Evolutionary conservation across 805 yeast genomes (phyloP).

Genomic region (Wickerhamia fluorescens): DNA sequence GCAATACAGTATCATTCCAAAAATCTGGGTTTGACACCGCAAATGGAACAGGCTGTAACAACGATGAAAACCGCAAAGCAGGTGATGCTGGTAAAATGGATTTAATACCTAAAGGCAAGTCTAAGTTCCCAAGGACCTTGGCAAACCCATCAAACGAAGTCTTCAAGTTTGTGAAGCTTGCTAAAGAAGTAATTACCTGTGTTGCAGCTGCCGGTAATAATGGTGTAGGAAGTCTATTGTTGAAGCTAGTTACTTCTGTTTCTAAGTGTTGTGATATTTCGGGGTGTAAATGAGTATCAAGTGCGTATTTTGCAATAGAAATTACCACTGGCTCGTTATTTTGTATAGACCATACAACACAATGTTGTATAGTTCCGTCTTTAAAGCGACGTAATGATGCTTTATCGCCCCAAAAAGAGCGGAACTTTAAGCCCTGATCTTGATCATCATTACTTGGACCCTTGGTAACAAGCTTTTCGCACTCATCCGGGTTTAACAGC

Average conservation of each 20-base stretch:
- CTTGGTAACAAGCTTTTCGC: conserved; percentile 77
- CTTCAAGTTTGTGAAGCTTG: conserved; percentile 24
- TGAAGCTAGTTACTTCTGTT: conserved; percentile 39
- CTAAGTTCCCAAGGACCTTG: conserved; percentile 39
- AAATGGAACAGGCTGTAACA: conserved; percentile 76
- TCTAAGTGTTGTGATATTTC: conserved; percentile 29
- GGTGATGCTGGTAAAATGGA: conserved; percentile 70
- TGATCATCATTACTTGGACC: conserved; percentile 66
- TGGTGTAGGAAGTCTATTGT: conserved; percentile 50
- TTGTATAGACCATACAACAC: conserved; percentile 74
- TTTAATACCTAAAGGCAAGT: conserved; percentile 64
- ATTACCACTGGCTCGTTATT: conserved; percentile 55
- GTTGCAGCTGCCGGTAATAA: conserved; percentile 50
- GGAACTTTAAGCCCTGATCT: conserved; percentile 54
- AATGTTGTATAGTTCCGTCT: conserved; percentile 84
- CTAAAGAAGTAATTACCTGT: conserved; percentile 35
- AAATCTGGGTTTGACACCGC: conserved; percentile 70
- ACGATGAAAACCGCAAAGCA: conserved; percentile 66
- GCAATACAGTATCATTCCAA: conserved; percentile 73
- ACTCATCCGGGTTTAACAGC: conserved; percentile 58
- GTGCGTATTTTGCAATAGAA: conserved; percentile 55
- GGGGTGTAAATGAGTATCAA: conserved; percentile 56
- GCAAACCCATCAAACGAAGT: conserved; percentile 44
- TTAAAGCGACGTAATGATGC: conserved; percentile 86
- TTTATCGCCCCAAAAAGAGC: conserved; percentile 82